Evolutionary conservation across 1,139 yeast genomes (phyloP).

Genomic region (Nakaseomyces bracarensis): DNA sequence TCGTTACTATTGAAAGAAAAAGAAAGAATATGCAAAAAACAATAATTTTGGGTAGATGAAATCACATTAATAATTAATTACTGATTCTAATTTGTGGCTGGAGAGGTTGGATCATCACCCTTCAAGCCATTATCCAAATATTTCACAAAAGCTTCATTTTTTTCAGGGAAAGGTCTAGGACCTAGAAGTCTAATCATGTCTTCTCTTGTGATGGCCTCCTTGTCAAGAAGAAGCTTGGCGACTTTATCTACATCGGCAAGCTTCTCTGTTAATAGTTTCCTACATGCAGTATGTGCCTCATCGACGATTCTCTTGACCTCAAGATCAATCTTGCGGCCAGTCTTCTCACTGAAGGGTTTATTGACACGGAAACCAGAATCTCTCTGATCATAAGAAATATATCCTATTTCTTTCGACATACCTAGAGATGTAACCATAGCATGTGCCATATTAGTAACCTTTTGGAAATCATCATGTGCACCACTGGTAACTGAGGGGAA

Average conservation of each 20-base stretch:
- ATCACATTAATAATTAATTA: too few relatives aligned
- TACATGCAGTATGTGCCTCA: slow-evolving; percentile 70
- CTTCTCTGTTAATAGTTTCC: slow-evolving; percentile 58
- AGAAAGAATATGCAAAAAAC: background rate
- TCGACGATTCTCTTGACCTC: slow-evolving; percentile 78
- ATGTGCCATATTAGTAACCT: slow-evolving; percentile 69
- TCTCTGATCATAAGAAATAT: slow-evolving; percentile 62
- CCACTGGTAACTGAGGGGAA: slow-evolving; percentile 75
- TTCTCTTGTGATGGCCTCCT: slow-evolving; percentile 82
- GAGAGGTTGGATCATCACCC: slow-evolving; percentile 4
- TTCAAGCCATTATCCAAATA: slow-evolving; percentile 38
- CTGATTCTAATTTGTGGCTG: slow-evolving; percentile 7
- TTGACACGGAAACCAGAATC: slow-evolving; percentile 45
- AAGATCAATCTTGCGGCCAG: slow-evolving; percentile 68
- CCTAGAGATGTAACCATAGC: slow-evolving; percentile 71
- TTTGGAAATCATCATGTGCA: slow-evolving; percentile 74
- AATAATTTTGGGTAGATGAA: background rate
- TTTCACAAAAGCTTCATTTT: slow-evolving; percentile 89
- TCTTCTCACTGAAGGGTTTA: slow-evolving; percentile 86
- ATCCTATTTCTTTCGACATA: slow-evolving; percentile 65
- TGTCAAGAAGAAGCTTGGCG: slow-evolving; percentile 73
- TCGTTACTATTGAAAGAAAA: background rate
- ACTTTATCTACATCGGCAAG: slow-evolving; percentile 68
- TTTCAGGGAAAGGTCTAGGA: slow-evolving; percentile 82
- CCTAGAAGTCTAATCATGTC: slow-evolving; percentile 86